Evolutionary conservation across 1,284 basidiomycete genomes (phyloP).

Genomic region (Naganishia cerealis): DNA sequence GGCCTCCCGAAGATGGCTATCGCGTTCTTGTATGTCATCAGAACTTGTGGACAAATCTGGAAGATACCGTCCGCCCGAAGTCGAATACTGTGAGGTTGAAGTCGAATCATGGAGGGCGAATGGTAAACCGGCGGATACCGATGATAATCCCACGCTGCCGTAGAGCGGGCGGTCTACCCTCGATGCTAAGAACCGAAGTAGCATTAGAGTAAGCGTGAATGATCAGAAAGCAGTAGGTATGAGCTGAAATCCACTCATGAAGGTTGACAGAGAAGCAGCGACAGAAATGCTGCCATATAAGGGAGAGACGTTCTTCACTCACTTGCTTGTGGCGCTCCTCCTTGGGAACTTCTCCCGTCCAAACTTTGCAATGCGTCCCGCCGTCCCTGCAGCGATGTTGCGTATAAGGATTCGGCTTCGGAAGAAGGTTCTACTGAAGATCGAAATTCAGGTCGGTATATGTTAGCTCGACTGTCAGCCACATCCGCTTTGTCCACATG

Average conservation of each 20-base stretch:
- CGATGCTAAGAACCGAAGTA: neutral
- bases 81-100: neutral
- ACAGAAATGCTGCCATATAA: neutral
- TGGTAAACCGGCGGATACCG: neutral
- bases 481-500: neutral
- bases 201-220: neutral
- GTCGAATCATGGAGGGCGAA: neutral
- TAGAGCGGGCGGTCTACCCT: neutral
- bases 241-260: neutral
- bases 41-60: neutral
- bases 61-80: neutral
- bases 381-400: neutral
- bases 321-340: neutral
- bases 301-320: neutral
- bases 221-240: neutral
- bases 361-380: neutral
- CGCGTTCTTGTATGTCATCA: neutral
- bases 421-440: neutral
- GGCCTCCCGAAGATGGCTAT: slow-evolving; percentile 9
- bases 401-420: neutral
- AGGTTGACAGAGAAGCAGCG: neutral
- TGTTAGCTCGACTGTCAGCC: neutral
- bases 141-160: neutral
- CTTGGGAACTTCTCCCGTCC: neutral
- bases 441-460: neutral